Evolutionary conservation across 2,329 filamentous ascomycete species (phyloP).

Genomic region (Shiraia bambusicola): DNA sequence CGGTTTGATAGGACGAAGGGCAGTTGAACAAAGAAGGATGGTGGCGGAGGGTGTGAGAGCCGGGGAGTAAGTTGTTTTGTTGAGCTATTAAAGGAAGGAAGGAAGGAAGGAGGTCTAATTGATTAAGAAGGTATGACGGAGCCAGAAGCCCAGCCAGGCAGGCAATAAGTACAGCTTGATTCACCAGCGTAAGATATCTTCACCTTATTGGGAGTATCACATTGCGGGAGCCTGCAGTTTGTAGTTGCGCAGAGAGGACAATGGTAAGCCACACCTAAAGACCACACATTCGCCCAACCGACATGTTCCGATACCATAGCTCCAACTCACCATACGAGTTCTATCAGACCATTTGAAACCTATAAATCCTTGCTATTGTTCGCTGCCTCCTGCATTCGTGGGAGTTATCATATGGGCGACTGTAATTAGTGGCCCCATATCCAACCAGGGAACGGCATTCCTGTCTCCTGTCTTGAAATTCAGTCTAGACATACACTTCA

Average conservation of each 20-base stretch:
- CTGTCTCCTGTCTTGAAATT: constrained; percentile 16
- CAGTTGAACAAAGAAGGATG: background rate
- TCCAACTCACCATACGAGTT: background rate
- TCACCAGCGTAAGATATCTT: constrained; percentile 1
- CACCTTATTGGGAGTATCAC: constrained; percentile 3
- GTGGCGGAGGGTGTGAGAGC: background rate
- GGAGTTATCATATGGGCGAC: constrained; percentile 3
- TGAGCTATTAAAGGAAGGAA: background rate
- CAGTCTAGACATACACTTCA: constrained; percentile 1
- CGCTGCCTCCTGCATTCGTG: constrained; percentile 10
- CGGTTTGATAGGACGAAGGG: background rate
- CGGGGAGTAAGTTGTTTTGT: background rate
- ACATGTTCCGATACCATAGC: background rate
- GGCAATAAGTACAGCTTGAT: background rate
- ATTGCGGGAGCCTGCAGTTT: too few relatives aligned
- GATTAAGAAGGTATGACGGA: background rate
- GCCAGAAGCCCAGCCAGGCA: too few relatives aligned
- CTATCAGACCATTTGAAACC: constrained; percentile 7
- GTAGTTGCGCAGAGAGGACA: constrained; percentile 3
- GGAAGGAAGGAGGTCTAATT: background rate
- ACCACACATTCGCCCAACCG: background rate
- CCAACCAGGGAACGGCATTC: constrained; percentile 7
- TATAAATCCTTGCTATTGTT: constrained; percentile 26
- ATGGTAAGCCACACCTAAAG: constrained; percentile 7
- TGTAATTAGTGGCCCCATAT: constrained; percentile 4